Base-by-base conservation (phyloP, 73 alveolate species). In the Paramecium biaurelia region DNA sequence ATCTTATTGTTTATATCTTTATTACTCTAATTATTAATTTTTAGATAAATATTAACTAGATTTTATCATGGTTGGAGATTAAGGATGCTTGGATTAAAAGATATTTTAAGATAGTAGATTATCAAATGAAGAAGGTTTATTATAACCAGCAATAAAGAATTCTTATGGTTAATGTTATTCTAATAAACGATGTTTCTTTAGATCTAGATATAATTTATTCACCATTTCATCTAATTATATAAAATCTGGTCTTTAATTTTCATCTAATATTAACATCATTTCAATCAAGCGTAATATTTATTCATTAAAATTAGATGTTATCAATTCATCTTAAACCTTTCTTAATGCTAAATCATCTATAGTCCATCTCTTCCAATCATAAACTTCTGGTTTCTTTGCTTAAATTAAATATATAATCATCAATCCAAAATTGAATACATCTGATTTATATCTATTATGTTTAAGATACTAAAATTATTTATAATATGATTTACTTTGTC, bases 401-500 rank as follows among this genome's bases (percentile, higher is more conserved):
- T 38, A 23, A 24, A 79, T 79, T 12, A 79, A 43, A 30, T 79
- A 79, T 11, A 79, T 26, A 1, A 32, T 15, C 47, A 79, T 38
- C 45, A 79, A 23, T 23, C 90, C 90, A 24, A 79, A 79, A 23
- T 41, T 79, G 15, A 79, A 79, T 5, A 79, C 90, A 42, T 79
- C 90, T 43, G 90, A 79, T 79, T 79, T 79, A 43, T 79, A 79
- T 43, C 90, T 43, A 47, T 79, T 79, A 12, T 79, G 74, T 79
- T 79, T 79, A 24, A 79, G 32, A 45, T 42, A 79, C 90, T 63
- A 26, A 3, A n/a, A 18, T n/a, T 38, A 18, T 26, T 63, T 7
- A 63, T 2, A 26, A 7, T 3, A 63, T 1, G 20, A 23, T 12
- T 12, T 63, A 63, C 84, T 32, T 79, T 79, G 15, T 79, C 90